Conservation (phyloP, 805 yeast species). For the Diddensiella santjacobensis region DNA sequence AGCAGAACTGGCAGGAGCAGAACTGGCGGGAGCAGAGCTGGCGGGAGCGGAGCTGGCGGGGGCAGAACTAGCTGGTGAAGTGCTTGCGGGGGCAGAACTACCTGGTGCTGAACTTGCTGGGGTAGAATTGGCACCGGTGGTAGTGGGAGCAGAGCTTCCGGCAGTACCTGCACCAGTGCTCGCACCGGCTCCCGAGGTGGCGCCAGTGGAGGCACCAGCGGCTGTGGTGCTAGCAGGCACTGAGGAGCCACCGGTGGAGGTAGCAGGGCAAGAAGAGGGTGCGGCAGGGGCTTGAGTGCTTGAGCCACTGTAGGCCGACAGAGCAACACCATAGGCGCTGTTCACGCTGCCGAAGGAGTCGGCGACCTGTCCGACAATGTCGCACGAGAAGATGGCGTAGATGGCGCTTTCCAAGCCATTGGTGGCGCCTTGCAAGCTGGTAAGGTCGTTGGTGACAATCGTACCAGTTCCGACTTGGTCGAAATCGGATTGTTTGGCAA, state of each 20-base stretch:
- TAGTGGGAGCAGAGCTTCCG: slow-evolving; percentile 7
- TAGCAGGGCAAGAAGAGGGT: slow-evolving; percentile 7
- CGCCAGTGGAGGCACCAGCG: slow-evolving; percentile 7
- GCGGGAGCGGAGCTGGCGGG: slow-evolving; percentile 12
- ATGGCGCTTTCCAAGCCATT: slow-evolving; percentile 6
- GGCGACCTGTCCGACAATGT: slow-evolving; percentile 16
- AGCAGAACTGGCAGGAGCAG: not conserved
- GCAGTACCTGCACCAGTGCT: slow-evolving; percentile 12
- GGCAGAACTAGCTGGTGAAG: slow-evolving; percentile 1
- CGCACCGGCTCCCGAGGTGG: slow-evolving; percentile 10
- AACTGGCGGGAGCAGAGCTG: not conserved
- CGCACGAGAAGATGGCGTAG: slow-evolving; percentile 18
- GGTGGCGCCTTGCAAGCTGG: slow-evolving; percentile 8
- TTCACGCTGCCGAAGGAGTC: slow-evolving; percentile 6
- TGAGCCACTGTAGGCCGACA: slow-evolving; percentile 8
- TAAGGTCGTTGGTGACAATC: slow-evolving; percentile 16
- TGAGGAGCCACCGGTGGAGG: slow-evolving; percentile 13
- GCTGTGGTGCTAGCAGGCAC: slow-evolving; percentile 20
- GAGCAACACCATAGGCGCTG: slow-evolving; percentile 12
- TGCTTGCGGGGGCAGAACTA: slow-evolving; percentile 10
- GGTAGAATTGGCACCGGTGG: slow-evolving; percentile 10
- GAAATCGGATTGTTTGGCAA: slow-evolving; percentile 27
- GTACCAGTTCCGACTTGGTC: slow-evolving; percentile 21
- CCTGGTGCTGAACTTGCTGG: slow-evolving; percentile 10
- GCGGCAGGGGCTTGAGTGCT: slow-evolving; percentile 5